Conservation (phyloP, 164 flowering plant species). For the Dillenia turbinata region DNA sequence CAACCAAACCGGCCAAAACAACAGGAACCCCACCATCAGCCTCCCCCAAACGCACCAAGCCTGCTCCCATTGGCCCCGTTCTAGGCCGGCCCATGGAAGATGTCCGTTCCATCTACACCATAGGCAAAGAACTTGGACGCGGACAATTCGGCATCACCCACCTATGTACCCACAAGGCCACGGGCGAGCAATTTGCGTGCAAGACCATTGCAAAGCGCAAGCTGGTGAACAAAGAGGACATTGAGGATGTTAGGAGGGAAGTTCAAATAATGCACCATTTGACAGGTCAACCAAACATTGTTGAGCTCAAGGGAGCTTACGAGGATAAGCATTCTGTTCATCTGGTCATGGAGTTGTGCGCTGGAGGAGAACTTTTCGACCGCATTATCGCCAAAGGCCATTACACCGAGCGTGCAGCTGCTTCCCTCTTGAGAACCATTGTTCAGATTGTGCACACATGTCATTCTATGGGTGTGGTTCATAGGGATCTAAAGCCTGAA, state of each 20-base stretch:
- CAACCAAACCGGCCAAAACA: conserved; percentile 11
- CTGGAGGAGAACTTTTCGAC: conserved; percentile 78
- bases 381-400: conserved; percentile 67
- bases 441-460: conserved; percentile 70
- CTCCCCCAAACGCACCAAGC: conserved; percentile 30
- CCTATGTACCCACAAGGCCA: conserved; percentile 53
- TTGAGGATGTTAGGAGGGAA: conserved; percentile 71
- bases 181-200: conserved; percentile 72
- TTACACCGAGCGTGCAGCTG: conserved; percentile 64
- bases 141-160: conserved; percentile 85
- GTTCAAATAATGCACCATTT: conserved; percentile 79
- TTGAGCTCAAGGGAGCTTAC: conserved; percentile 70
- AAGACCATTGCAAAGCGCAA: conserved; percentile 77
- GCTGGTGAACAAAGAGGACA: conserved; percentile 55
- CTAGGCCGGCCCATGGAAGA: conserved; percentile 85
- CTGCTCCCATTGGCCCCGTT: conserved; percentile 45
- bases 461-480: conserved; percentile 71
- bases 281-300: conserved; percentile 70
- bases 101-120: conserved; percentile 34
- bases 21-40: conserved; percentile 9
- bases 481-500: conserved; percentile 77
- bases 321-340: conserved; percentile 74
- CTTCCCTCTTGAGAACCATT: conserved; percentile 51
- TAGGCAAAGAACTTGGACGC: conserved; percentile 78
- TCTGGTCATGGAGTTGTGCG: conserved; percentile 82